phyloP scores from a whole-genome alignment of 208 protist genomes.

The Crithidia bombi region DNA sequence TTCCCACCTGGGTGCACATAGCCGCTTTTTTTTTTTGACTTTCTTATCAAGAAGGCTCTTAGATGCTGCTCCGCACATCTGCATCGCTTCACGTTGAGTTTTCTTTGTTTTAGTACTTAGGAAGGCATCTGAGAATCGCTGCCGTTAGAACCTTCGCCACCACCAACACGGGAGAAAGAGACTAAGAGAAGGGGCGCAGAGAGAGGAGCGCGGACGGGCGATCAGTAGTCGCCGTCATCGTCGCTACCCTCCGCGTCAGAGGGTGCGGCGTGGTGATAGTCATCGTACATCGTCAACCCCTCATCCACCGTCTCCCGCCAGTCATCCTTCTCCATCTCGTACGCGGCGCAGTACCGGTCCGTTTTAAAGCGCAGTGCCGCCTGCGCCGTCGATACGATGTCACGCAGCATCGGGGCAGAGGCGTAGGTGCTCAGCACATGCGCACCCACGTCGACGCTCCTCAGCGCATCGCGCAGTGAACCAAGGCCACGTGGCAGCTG shows the following conservation, averaged over 20 bases:
- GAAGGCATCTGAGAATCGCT: no score
- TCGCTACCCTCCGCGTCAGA: constrained; percentile 37
- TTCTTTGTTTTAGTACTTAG: no score
- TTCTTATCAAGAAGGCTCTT: no score
- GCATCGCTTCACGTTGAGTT: no score
- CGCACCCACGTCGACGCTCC: constrained; percentile 55
- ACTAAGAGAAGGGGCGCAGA: no score
- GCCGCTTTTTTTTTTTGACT: no score
- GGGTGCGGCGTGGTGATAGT: constrained; percentile 69
- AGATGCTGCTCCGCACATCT: no score
- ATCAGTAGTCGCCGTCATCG: constrained; percentile 26
- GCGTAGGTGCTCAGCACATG: constrained; percentile 76
- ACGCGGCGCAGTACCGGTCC: constrained; percentile 50
- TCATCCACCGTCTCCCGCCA: constrained; percentile 78
- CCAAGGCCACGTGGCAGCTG: constrained; percentile 12
- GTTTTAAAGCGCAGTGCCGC: constrained; percentile 45
- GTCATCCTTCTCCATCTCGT: constrained; percentile 76
- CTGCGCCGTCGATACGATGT: constrained; percentile 36
- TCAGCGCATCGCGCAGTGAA: constrained; percentile 15
- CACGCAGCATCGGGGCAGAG: constrained; percentile 62
- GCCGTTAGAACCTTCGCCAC: no score
- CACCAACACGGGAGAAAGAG: no score
- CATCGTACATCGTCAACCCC: constrained; percentile 62
- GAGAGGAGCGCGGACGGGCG: background rate
- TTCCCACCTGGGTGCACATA: no score